Percentiles rank a stretch among this genome's conserved stretches.
phyloP scores from a whole-genome alignment of 148 eudicot species.

The Limonium bicolor region DNA sequence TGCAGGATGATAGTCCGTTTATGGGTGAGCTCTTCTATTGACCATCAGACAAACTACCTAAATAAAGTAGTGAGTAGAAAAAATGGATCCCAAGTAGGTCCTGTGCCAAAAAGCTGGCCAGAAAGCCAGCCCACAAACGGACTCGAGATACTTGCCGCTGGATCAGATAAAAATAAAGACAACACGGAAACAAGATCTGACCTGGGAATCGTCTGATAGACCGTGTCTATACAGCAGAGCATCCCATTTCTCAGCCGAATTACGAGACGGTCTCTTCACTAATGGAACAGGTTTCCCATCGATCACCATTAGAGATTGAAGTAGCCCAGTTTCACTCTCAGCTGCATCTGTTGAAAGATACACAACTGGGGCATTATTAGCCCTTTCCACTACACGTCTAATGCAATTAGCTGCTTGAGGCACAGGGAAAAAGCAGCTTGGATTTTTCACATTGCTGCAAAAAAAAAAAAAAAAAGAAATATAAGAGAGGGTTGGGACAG shows the following conservation, averaged over 20 bases:
- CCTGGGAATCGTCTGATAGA: slow-evolving; percentile 71
- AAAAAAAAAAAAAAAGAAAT: not conserved
- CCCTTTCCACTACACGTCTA: slow-evolving; percentile 57
- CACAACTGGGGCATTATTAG: slow-evolving; percentile 63
- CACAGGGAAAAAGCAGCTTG: slow-evolving; percentile 83
- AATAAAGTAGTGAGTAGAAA: too few species aligned
- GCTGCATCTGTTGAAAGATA: slow-evolving; percentile 99
- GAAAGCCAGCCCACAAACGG: too few species aligned
- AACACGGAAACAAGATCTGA: slow-evolving; percentile 18
- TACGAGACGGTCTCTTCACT: slow-evolving; percentile 58
- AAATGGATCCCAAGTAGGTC: too few species aligned
- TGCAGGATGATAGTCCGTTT: too few species aligned
- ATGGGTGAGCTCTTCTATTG: too few species aligned
- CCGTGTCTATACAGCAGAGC: slow-evolving; percentile 78
- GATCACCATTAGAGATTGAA: slow-evolving; percentile 51
- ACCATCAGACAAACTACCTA: too few species aligned
- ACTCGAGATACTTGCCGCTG: not conserved
- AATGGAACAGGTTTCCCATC: slow-evolving; percentile 83
- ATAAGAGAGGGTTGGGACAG: too few species aligned
- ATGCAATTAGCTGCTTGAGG: slow-evolving; percentile 98
- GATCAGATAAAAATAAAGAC: not conserved
- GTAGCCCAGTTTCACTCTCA: slow-evolving; percentile 77
- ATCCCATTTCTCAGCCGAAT: slow-evolving; percentile 96
- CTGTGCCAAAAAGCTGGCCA: too few species aligned
- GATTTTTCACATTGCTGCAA: slow-evolving; percentile 76